Evolutionary conservation across 306 rosid genomes (phyloP).

Genomic region (Pyrus communis): DNA sequence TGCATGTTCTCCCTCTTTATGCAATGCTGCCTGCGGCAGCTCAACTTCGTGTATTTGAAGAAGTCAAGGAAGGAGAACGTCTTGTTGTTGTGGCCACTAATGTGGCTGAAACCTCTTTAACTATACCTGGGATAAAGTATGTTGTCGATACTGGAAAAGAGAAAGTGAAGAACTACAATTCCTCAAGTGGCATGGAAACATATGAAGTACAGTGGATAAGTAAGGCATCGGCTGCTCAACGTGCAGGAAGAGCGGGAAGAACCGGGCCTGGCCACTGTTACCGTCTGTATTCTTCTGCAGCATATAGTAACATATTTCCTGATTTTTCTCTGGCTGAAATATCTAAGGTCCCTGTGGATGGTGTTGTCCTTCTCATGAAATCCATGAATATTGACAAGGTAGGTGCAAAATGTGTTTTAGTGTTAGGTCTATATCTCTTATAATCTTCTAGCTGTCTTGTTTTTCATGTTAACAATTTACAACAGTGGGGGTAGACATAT

Average conservation of each 20-base stretch:
- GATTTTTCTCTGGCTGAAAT: constrained; percentile 76
- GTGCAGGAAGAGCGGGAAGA: constrained; percentile 90
- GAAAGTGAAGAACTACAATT: constrained; percentile 69
- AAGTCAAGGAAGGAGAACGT: constrained; percentile 65
- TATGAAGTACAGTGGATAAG: constrained; percentile 84
- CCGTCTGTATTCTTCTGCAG: constrained; percentile 88
- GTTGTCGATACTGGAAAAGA: constrained; percentile 92
- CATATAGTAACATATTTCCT: constrained; percentile 49
- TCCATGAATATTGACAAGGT: constrained; percentile 80
- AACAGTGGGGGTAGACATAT: background rate
- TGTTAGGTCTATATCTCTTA: constrained; percentile 1
- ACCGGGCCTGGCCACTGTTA: constrained; percentile 92
- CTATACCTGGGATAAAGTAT: constrained; percentile 87
- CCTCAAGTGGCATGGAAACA: constrained; percentile 74
- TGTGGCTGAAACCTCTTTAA: constrained; percentile 97
- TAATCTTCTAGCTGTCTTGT: constrained; percentile 4
- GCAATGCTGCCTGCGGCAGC: constrained; percentile 86
- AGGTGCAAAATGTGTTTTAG: constrained; percentile 9
- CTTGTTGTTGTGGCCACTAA: constrained; percentile 87
- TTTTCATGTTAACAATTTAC: background rate
- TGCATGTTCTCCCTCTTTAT: constrained; percentile 81
- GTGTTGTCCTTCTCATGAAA: constrained; percentile 78
- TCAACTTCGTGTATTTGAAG: constrained; percentile 72
- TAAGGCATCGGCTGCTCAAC: constrained; percentile 94
- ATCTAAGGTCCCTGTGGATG: constrained; percentile 75